Base-by-base conservation (phyloP, 75 land plant genomes). In the Pinus taeda region DNA sequence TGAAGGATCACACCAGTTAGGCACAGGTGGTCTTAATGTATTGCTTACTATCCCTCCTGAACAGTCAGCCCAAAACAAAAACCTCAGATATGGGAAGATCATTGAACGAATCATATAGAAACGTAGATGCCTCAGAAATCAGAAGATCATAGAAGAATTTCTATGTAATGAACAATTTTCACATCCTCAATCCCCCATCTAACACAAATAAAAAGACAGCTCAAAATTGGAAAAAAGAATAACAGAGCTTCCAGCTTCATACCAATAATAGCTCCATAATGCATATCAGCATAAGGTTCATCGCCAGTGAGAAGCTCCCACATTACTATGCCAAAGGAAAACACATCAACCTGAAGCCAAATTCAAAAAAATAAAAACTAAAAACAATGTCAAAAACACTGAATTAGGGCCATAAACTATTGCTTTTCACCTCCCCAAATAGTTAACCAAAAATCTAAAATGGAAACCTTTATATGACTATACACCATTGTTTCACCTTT, bases 221-320 rank as follows among this genome's bases (percentile, higher is more conserved):
- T 61, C 49, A 79, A 29, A 61, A 66, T 9, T 14, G 29, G 14
- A 42, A 59, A 45, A 76, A 45, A 20, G 7, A 13, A 22, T 56
- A 26, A 21, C 15, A 81, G 37, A 59, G 60, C 1, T 55, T 73
- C 42, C 39, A 9, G 1, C 14, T 12, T 4, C 56, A 76, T 79
- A 92, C 94, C 95, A 80, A 93, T 93, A 30, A 93, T 91, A 73
- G 89, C 93, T 57, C 93, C 95, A 83, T 84, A 86, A 58, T 88
- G 93, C 90, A 90, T 86, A 63, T 88, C 80, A 24, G 90, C 93
- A 81, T 93, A 93, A 24, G 95, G 95, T 71, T 93, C 93, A 71
- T 90, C 91, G 0, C 93, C 87, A 42, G 93, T 90, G 55, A 93
- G 89, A 66, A 93, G 89, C 81, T 91, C 93, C 93, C 93, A 91